A percentile compares a stretch with the other conserved stretches of the same genome.
Conservation (phyloP, 768 basidiomycete genomes). For the Boletus bicolor region DNA sequence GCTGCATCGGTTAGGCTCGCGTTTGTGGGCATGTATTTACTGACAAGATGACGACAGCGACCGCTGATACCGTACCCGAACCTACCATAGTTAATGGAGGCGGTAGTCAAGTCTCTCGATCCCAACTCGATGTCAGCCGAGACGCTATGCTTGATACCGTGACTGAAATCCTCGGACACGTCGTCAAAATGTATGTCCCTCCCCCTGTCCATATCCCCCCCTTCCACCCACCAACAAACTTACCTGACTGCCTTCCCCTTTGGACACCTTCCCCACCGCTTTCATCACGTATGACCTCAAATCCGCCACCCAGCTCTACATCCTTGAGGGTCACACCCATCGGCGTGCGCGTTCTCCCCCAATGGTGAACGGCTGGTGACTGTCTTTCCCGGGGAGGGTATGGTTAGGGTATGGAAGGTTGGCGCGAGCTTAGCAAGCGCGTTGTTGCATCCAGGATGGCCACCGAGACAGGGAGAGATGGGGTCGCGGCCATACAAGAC, state of each 20-base stretch:
- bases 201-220: neutral
- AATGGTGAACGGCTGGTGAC: constrained; percentile 91
- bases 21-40: too few species aligned
- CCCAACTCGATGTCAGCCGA: constrained; percentile 75
- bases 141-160: constrained; percentile 89
- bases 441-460: constrained; percentile 87
- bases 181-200: constrained; percentile 80
- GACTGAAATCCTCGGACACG: constrained; percentile 89
- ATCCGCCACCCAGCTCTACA: constrained; percentile 44
- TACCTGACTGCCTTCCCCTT: neutral
- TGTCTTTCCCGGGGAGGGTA: constrained; percentile 78
- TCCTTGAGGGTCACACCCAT: constrained; percentile 88
- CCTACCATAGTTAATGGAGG: constrained; percentile 84
- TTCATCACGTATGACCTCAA: constrained; percentile 93
- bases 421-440: constrained; percentile 78
- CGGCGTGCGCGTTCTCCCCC: constrained; percentile 57
- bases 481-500: constrained; percentile 88
- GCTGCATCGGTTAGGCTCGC: too few species aligned
- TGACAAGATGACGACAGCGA: constrained; percentile 43
- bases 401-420: constrained; percentile 93
- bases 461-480: constrained; percentile 81
- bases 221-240: neutral
- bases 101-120: constrained; percentile 94
- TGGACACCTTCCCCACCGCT: constrained; percentile 77
- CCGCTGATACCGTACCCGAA: constrained; percentile 82